phyloP scores from a whole-genome alignment of 179 eudicot species.

The Silene vulgaris region DNA sequence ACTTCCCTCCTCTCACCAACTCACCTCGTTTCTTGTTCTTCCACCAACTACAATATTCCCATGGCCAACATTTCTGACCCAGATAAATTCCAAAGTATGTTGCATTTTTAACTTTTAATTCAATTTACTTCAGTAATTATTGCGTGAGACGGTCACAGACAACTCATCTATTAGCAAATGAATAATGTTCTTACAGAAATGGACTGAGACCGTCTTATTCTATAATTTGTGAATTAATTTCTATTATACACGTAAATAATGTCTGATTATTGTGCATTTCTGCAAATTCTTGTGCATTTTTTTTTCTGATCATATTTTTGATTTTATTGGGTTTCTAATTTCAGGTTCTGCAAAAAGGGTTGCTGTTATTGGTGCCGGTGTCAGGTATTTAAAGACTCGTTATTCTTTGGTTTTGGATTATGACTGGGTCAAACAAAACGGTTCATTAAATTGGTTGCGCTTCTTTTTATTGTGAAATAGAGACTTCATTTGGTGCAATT shows the following conservation, averaged over 20 bases:
- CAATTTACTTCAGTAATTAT: neutral
- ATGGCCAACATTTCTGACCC: slow-evolving; percentile 22
- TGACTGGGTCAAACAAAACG: too few relatives aligned
- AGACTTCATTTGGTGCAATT: too few relatives aligned
- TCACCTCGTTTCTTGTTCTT: neutral
- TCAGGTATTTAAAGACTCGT: slow-evolving; percentile 37
- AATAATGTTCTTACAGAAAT: too few relatives aligned
- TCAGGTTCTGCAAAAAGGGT: slow-evolving; percentile 62
- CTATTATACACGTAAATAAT: neutral
- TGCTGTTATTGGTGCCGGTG: slow-evolving; percentile 96
- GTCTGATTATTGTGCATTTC: neutral
- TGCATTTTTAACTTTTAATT: neutral
- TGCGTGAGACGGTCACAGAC: too few relatives aligned
- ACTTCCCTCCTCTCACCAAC: slow-evolving; percentile 15
- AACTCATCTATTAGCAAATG: too few relatives aligned
- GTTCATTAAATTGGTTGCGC: too few relatives aligned
- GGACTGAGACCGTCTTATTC: too few relatives aligned
- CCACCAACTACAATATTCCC: slow-evolving; percentile 8
- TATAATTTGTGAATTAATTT: too few relatives aligned
- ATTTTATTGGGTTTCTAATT: slow-evolving; percentile 16
- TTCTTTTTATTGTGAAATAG: neutral
- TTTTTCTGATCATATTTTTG: too few relatives aligned
- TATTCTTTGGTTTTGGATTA: neutral
- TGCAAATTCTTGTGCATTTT: neutral
- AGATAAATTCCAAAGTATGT: slow-evolving; percentile 15